Percentiles rank a stretch among this genome's conserved stretches.
Conservation (phyloP, 2,329 filamentous ascomycete species). For the Rhynchosporium graminicola region DNA sequence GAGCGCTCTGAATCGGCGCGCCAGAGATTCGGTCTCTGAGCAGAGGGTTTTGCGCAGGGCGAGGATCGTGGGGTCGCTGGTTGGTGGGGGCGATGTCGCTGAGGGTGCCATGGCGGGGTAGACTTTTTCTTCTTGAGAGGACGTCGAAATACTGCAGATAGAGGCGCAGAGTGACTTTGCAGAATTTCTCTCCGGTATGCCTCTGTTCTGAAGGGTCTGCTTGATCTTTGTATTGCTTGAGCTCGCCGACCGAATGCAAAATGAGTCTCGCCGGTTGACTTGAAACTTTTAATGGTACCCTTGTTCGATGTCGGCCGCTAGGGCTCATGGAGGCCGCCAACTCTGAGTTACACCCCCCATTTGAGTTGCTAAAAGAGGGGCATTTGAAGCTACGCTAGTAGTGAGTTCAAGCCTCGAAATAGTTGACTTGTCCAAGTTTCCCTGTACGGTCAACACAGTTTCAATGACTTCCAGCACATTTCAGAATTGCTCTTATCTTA, state of each 20-base stretch:
- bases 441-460: too few relatives aligned
- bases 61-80: constrained; percentile 43
- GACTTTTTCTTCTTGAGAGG: background rate
- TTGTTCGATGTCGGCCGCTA: constrained; percentile 4
- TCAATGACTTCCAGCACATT: too few relatives aligned
- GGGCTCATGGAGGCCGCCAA: background rate
- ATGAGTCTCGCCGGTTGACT: background rate
- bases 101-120: constrained; percentile 39
- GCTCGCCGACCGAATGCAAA: background rate
- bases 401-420: too few relatives aligned
- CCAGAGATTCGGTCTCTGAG: constrained; percentile 79
- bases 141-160: background rate
- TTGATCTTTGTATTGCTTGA: background rate
- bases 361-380: background rate
- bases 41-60: constrained; percentile 72
- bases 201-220: too few relatives aligned
- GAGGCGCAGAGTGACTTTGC: background rate
- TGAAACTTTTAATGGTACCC: background rate
- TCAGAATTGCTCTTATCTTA: too few relatives aligned
- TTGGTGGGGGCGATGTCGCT: constrained; percentile 35
- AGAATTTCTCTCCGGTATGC: too few relatives aligned
- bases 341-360: background rate
- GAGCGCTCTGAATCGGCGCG: constrained; percentile 89
- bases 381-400: background rate
- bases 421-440: too few relatives aligned